These are phyloP conservation scores for Candida tammaniensis DNA, from an alignment of 805 yeast genomes.

Conservation along the genomic window DNA sequence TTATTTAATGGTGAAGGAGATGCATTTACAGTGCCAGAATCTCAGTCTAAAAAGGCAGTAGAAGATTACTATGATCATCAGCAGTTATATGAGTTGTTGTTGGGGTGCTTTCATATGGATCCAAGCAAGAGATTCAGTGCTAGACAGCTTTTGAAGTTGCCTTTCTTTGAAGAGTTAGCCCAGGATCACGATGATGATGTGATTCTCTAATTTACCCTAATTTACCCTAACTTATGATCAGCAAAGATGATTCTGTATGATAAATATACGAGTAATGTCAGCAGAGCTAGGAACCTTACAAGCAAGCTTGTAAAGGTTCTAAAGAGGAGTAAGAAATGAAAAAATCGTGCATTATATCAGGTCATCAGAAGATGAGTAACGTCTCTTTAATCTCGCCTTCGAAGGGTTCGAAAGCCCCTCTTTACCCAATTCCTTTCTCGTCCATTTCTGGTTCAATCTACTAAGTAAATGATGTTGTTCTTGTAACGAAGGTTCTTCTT, in stretches of 20 bases:
- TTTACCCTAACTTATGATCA: background rate
- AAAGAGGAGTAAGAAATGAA: background rate
- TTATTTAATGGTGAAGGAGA: conserved; percentile 45
- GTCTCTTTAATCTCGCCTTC: conserved; percentile 6
- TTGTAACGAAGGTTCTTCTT: conserved; percentile 5
- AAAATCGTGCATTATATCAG: too few species aligned
- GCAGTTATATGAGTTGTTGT: conserved; percentile 53
- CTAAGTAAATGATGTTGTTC: conserved; percentile 33
- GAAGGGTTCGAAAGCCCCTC: too few species aligned
- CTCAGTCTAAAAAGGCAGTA: conserved; percentile 12
- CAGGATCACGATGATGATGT: conserved; percentile 34
- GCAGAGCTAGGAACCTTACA: too few species aligned
- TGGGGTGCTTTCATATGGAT: conserved; percentile 57
- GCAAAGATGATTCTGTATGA: conserved; percentile 2
- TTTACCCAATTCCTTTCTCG: conserved; percentile 30
- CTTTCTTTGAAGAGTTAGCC: conserved; percentile 54
- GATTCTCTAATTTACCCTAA: conserved; percentile 7
- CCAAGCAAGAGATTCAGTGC: conserved; percentile 58
- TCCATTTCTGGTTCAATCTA: conserved; percentile 41
- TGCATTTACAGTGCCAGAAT: conserved; percentile 23
- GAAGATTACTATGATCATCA: conserved; percentile 39
- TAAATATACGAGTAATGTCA: conserved; percentile 3
- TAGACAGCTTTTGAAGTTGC: conserved; percentile 51
- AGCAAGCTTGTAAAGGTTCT: conserved; percentile 18
- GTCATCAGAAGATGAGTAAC: conserved; percentile 11